phyloP scores from a whole-genome alignment of 805 yeast genomes.

The Monosporozyma aquatica region DNA sequence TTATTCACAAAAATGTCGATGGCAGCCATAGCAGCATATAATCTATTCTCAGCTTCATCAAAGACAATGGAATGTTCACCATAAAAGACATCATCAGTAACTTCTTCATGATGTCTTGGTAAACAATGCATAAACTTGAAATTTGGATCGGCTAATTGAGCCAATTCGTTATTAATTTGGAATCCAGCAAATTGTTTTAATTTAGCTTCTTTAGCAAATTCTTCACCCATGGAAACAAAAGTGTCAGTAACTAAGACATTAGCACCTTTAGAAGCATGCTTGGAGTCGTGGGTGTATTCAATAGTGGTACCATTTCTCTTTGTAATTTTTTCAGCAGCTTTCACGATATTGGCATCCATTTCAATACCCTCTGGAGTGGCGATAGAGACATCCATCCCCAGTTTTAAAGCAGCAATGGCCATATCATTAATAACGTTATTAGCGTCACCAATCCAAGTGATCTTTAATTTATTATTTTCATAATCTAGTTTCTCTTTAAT shows the following conservation, averaged over 20 bases:
- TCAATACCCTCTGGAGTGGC: slow-evolving; percentile 20
- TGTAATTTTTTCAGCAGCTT: slow-evolving; percentile 46
- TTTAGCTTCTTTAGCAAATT: slow-evolving; percentile 60
- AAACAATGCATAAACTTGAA: slow-evolving; percentile 97
- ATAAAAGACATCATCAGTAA: slow-evolving; percentile 86
- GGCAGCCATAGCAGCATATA: slow-evolving; percentile 93
- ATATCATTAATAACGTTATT: slow-evolving; percentile 93
- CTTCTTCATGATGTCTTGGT: slow-evolving; percentile 94
- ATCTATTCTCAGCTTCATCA: slow-evolving; percentile 91
- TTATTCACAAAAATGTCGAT: slow-evolving; percentile 83
- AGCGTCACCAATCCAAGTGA: slow-evolving; percentile 96
- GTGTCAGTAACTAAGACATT: slow-evolving; percentile 90
- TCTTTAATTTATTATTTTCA: slow-evolving; percentile 42
- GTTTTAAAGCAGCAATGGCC: slow-evolving; percentile 75
- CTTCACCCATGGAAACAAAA: slow-evolving; percentile 98
- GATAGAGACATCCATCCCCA: slow-evolving; percentile 52
- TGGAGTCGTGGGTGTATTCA: slow-evolving; percentile 61
- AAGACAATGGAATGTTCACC: slow-evolving; percentile 77
- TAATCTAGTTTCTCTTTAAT: slow-evolving; percentile 51
- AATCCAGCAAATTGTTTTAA: slow-evolving; percentile 77
- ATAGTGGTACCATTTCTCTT: slow-evolving; percentile 42
- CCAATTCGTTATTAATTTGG: slow-evolving; percentile 67
- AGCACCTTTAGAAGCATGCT: slow-evolving; percentile 62
- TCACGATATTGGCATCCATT: slow-evolving; percentile 46
- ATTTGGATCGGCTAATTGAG: slow-evolving; percentile 48